Conservation (phyloP, 371 early-diverging fungal species). For the Circinella umbellata region DNA sequence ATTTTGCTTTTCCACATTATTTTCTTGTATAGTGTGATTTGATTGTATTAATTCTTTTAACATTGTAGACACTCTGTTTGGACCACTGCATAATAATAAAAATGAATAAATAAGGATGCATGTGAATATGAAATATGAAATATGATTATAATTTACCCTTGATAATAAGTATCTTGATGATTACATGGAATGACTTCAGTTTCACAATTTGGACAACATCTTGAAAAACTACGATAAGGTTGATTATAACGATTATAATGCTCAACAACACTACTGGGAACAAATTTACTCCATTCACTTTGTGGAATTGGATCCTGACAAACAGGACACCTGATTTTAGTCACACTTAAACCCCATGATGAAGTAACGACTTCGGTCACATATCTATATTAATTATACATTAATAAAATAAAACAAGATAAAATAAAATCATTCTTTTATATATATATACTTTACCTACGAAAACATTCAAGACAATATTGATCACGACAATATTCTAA, state of each 20-base stretch:
- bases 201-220: slow-evolving; percentile 66
- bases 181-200: slow-evolving; percentile 57
- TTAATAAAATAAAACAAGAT: too few relatives aligned
- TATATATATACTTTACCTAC: slow-evolving; percentile 41
- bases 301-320: slow-evolving; percentile 62
- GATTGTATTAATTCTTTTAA: not conserved
- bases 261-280: slow-evolving; percentile 40
- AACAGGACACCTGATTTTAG: slow-evolving; percentile 64
- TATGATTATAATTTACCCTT: not conserved
- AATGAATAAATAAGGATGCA: not conserved
- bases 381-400: slow-evolving; percentile 44
- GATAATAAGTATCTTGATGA: slow-evolving; percentile 14
- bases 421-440: not conserved
- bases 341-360: slow-evolving; percentile 71
- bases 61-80: not conserved
- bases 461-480: slow-evolving; percentile 69
- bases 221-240: slow-evolving; percentile 67
- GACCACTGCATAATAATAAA: not conserved
- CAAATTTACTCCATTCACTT: slow-evolving; percentile 65
- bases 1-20: not conserved
- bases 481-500: slow-evolving; percentile 70
- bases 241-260: slow-evolving; percentile 65
- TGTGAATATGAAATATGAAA: too few relatives aligned
- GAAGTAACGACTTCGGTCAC: slow-evolving; percentile 69
- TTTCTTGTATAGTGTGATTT: not conserved